Evolutionary conservation across 495 filamentous ascomycete genomes (phyloP).

Genomic region (Penicillium crystallinum): DNA sequence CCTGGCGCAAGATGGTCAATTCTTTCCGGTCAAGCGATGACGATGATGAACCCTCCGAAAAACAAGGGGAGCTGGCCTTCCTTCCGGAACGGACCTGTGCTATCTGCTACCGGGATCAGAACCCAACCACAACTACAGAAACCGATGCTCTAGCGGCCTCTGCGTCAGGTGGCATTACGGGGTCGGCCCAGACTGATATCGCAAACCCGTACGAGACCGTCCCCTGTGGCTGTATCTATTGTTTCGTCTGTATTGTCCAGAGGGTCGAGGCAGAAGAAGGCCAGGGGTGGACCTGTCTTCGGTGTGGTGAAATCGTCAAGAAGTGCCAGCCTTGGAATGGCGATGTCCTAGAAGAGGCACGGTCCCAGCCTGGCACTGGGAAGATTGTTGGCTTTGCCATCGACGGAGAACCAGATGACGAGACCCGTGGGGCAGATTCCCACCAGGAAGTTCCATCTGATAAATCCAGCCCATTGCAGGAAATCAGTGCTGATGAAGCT

Average conservation of each 20-base stretch:
- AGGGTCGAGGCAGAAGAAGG: conserved; percentile 89
- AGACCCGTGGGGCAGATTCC: conserved; percentile 6
- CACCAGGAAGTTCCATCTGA: conserved; percentile 1
- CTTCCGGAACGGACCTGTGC: conserved; percentile 92
- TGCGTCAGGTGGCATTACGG: conserved; percentile 65
- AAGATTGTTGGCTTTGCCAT: conserved; percentile 71
- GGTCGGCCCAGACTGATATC: conserved; percentile 87
- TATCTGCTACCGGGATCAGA: conserved; percentile 95
- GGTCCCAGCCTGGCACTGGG: conserved; percentile 43
- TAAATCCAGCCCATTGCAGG: conserved; percentile 23
- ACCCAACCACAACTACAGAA: conserved; percentile 61
- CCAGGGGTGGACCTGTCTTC: conserved; percentile 91
- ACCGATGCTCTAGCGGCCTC: conserved; percentile 60
- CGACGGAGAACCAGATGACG: conserved; percentile 31
- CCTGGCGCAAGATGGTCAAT: conserved; percentile 71
- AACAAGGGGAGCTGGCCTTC: conserved; percentile 70
- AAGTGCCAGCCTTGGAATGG: conserved; percentile 92
- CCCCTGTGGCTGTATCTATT: conserved; percentile 90
- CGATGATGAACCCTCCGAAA: conserved; percentile 43
- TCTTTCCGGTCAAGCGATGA: conserved; percentile 50
- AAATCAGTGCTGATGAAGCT: conserved; percentile 31
- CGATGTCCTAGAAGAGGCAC: conserved; percentile 63
- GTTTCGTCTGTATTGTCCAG: conserved; percentile 93
- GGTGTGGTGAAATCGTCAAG: conserved; percentile 80
- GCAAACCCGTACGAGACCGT: conserved; percentile 94